Conservation (phyloP, 2,329 filamentous ascomycete genomes). For the Verticillium albo-atrum region DNA sequence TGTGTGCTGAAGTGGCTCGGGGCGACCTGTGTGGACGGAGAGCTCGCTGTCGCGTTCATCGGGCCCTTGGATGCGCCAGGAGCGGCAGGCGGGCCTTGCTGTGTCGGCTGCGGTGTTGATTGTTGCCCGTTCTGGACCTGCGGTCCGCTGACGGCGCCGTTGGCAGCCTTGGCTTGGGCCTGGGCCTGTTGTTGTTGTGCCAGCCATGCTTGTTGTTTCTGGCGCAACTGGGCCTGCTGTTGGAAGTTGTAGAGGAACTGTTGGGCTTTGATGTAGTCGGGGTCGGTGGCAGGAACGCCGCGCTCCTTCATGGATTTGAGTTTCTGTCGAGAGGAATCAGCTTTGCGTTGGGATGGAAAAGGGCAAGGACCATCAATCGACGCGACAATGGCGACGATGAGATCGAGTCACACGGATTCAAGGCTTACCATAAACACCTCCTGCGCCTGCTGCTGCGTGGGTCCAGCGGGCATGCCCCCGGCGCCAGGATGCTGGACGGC, state of each 20-base stretch:
- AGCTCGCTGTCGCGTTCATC: slow-evolving; percentile 17
- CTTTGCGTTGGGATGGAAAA: neutral
- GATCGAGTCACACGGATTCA: neutral
- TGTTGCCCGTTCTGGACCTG: neutral
- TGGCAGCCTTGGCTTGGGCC: slow-evolving; percentile 32
- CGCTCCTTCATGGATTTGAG: slow-evolving; percentile 84
- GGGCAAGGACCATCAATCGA: neutral
- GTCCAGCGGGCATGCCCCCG: slow-evolving; percentile 54
- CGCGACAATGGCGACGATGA: neutral
- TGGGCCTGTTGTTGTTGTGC: slow-evolving; percentile 50
- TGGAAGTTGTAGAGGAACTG: slow-evolving; percentile 71
- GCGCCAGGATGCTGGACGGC: slow-evolving; percentile 63
- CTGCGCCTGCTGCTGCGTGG: slow-evolving; percentile 74
- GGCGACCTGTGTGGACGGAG: slow-evolving; percentile 13
- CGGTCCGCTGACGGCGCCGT: slow-evolving; percentile 49
- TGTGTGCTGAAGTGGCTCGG: slow-evolving; percentile 66
- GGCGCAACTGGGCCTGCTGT: slow-evolving; percentile 52
- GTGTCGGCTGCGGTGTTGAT: slow-evolving; percentile 22
- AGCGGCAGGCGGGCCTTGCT: slow-evolving; percentile 27
- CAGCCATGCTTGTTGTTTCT: slow-evolving; percentile 37
- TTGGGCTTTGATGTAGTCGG: slow-evolving; percentile 80
- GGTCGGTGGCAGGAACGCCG: slow-evolving; percentile 76
- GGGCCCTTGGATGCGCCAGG: slow-evolving; percentile 35
- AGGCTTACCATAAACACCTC: slow-evolving; percentile 62
- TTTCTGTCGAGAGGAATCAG: slow-evolving; percentile 53